phyloP scores from a whole-genome alignment of 768 basidiomycete species.

The Macrolepiota albuminosa region DNA sequence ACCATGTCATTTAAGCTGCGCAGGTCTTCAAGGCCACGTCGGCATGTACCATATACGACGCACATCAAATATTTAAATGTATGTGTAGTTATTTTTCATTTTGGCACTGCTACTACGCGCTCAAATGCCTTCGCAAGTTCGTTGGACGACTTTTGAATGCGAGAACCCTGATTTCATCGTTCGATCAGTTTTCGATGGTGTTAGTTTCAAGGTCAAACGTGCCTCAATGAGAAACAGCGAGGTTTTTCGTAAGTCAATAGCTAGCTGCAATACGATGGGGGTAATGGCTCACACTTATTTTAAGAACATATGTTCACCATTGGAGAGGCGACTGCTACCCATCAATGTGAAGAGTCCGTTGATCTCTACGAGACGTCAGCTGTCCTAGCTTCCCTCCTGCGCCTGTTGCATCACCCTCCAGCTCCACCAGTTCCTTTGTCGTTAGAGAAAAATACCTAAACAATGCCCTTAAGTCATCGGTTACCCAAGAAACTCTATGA shows the following conservation, averaged over 20 bases:
- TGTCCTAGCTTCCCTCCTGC: slow-evolving; percentile 45
- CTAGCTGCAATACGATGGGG: neutral
- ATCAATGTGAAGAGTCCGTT: slow-evolving; percentile 27
- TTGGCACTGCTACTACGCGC: neutral
- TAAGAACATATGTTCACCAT: slow-evolving; percentile 67
- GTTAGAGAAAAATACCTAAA: slow-evolving; percentile 19
- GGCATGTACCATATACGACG: neutral
- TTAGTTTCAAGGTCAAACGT: slow-evolving; percentile 46
- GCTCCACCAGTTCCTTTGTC: slow-evolving; percentile 33
- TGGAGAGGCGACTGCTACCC: slow-evolving; percentile 33
- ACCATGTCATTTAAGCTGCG: slow-evolving; percentile 11
- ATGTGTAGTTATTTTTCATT: neutral
- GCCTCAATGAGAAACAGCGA: slow-evolving; percentile 48
- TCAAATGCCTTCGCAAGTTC: slow-evolving; percentile 13
- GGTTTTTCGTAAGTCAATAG: slow-evolving; percentile 53
- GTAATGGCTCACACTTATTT: slow-evolving; percentile 12
- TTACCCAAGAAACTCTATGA: slow-evolving; percentile 31
- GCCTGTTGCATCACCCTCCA: slow-evolving; percentile 53
- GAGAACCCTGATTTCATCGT: slow-evolving; percentile 52
- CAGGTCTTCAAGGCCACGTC: slow-evolving; percentile 7
- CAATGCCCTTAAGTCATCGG: slow-evolving; percentile 24
- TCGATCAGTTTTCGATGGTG: slow-evolving; percentile 47
- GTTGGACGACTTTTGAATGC: slow-evolving; percentile 38
- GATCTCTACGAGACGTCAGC: slow-evolving; percentile 52
- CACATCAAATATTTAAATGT: neutral